Evolutionary conservation across 352 stramenopile species (phyloP).

Genomic region (Globisporangium paddicum): DNA sequence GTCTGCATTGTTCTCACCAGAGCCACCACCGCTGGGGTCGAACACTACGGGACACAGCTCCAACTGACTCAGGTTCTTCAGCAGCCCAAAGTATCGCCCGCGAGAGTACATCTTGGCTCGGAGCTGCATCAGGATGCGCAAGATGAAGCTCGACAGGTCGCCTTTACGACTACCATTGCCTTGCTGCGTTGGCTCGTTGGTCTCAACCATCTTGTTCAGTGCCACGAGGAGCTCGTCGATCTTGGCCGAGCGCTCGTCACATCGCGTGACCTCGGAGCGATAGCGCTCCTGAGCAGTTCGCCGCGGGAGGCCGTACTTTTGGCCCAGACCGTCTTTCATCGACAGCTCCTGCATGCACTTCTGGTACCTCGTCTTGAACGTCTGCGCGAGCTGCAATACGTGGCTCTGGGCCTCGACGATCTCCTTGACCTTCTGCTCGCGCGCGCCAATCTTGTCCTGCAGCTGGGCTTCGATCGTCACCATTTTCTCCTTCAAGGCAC

Average conservation of each 20-base stretch:
- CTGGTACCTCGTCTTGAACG: slow-evolving; percentile 72
- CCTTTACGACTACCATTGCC: background rate
- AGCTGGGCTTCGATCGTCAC: slow-evolving; percentile 34
- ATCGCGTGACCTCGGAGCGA: slow-evolving; percentile 76
- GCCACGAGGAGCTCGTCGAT: slow-evolving; percentile 61
- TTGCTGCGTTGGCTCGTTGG: slow-evolving; percentile 6
- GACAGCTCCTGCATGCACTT: slow-evolving; percentile 72
- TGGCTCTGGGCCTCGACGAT: slow-evolving; percentile 27
- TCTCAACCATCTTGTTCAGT: slow-evolving; percentile 37
- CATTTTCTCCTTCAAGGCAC: slow-evolving; percentile 34
- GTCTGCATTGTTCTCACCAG: background rate
- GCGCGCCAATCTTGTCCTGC: slow-evolving; percentile 23
- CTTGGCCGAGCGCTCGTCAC: slow-evolving; percentile 54
- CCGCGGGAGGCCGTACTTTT: slow-evolving; percentile 85
- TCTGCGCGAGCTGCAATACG: slow-evolving; percentile 26
- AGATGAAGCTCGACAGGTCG: slow-evolving; percentile 16
- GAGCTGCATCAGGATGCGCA: slow-evolving; percentile 44
- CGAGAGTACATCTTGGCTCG: slow-evolving; percentile 55
- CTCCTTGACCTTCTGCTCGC: slow-evolving; percentile 30
- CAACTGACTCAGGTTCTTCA: slow-evolving; percentile 51
- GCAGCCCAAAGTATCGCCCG: slow-evolving; percentile 56
- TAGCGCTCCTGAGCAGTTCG: slow-evolving; percentile 82
- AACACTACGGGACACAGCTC: slow-evolving; percentile 31
- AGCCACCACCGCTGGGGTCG: slow-evolving; percentile 8
- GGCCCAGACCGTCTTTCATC: slow-evolving; percentile 86